Percentiles rank a stretch among this genome's conserved stretches.
These are phyloP conservation scores for Pichia sp. DNA, from an alignment of 1,139 yeast genomes.

Conservation along the genomic window DNA sequence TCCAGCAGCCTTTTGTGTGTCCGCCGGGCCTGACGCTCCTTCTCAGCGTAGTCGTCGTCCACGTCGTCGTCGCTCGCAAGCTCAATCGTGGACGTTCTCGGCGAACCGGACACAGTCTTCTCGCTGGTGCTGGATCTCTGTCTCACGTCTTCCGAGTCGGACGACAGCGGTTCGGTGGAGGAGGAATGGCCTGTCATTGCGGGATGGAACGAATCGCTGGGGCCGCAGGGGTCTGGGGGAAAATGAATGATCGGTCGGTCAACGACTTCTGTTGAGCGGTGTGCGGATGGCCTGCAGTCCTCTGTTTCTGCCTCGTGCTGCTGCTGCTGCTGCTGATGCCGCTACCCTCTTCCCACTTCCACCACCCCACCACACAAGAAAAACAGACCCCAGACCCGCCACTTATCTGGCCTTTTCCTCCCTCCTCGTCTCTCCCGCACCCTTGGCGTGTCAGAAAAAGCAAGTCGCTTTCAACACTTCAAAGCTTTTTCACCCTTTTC, in stretches of 20 bases:
- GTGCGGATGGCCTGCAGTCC: neutral
- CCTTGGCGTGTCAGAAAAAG: neutral
- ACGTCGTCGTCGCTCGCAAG: neutral
- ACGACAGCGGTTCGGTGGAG: conserved; percentile 5
- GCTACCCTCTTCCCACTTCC: too few relatives aligned
- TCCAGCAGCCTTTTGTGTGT: conserved; percentile 1
- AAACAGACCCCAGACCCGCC: neutral
- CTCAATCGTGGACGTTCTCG: neutral
- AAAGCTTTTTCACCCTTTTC: neutral
- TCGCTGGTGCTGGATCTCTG: conserved; percentile 5
- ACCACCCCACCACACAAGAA: neutral
- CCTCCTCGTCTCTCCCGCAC: neutral
- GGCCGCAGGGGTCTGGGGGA: neutral
- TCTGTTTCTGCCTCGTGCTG: neutral
- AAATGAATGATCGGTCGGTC: neutral
- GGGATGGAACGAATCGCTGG: conserved; percentile 11
- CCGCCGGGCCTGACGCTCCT: neutral
- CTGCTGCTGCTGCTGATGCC: neutral
- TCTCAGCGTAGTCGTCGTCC: neutral
- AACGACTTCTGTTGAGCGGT: neutral
- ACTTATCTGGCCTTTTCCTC: neutral
- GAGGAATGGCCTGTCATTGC: conserved; percentile 12
- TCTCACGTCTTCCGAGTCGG: conserved; percentile 1
- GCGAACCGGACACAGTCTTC: neutral
- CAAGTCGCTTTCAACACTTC: neutral